Evolutionary conservation across 2,329 filamentous ascomycete species (phyloP), one percentile per base, ranked within the genome.

Genomic region (Ophiosphaerella korrae): DNA sequence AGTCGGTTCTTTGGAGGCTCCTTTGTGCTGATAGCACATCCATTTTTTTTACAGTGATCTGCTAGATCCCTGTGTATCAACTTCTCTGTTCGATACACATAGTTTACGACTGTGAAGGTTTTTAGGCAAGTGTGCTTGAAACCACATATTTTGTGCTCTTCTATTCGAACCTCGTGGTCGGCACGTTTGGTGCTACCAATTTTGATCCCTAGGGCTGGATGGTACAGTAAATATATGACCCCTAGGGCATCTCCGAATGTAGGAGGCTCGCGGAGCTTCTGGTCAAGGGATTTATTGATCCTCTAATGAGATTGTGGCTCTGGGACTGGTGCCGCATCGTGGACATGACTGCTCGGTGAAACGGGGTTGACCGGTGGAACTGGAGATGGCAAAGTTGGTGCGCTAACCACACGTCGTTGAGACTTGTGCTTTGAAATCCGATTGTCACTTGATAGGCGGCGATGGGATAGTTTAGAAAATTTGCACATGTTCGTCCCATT

Each of bases 191-290:
- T 57, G n/a, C 3, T 34, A 16, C 54, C 57, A 26, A 59, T 57
- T 36, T 59, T 59, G 38, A 45, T 42, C 16, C 51, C 43, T 11
- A 12, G 18, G 2, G 26, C 13, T 9, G 41, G 37, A 16, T 52
- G 40, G 29, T 31, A n/a, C 3, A 51, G n/a, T 13, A 55, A 33
- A 29, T 59, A 59, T 16, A 59, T 49, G 4, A 31, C 3, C n/a
- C 57, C 57, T 9, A 34, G 26, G 12, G 21, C 11, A n/a, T 44
- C 41, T 2, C 32, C 23, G 14, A 34, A 13, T n/a, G 32, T 48
- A 5, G 45, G 14, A 11, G 13, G 23, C 2, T 31, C 34, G 23
- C 9, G 18, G 34, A 54, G 46, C 31, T 37, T 37, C 6, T 16
- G 16, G 5, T 38, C 38, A 5, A 59, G 31, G 9, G 14, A 38